Conservation (phyloP, 768 basidiomycete genomes). For the Hydnum rufescens region DNA sequence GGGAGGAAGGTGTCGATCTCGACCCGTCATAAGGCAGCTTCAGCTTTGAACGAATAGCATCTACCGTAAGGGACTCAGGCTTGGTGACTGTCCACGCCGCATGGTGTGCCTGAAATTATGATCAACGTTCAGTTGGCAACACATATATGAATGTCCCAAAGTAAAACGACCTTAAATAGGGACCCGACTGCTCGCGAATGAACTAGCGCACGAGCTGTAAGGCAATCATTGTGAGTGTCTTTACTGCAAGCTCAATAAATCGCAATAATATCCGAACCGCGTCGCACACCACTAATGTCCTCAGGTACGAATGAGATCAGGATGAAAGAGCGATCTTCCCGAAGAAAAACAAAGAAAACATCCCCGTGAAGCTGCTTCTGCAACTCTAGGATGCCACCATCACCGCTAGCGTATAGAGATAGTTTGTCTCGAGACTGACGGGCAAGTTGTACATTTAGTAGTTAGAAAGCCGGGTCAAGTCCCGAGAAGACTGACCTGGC, state of each 20-base stretch:
- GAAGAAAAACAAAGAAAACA: constrained; percentile 8
- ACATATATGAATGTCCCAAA: background rate
- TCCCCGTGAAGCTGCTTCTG: constrained; percentile 5
- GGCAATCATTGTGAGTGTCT: background rate
- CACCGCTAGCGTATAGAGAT: constrained; percentile 4
- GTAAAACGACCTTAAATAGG: constrained; percentile 5
- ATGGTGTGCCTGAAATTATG: background rate
- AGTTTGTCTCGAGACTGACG: constrained; percentile 7
- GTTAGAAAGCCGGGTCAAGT: background rate
- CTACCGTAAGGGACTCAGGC: background rate
- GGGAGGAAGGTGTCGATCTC: background rate
- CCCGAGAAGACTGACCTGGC: background rate
- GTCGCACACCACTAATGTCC: constrained; percentile 6
- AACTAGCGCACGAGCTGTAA: constrained; percentile 7
- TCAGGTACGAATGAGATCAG: constrained; percentile 8
- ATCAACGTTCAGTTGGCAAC: background rate
- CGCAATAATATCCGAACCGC: constrained; percentile 4
- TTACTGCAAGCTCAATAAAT: background rate
- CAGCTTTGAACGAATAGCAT: background rate
- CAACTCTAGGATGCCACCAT: constrained; percentile 5
- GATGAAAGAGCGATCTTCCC: constrained; percentile 6
- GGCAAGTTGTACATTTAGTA: background rate
- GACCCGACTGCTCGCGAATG: constrained; percentile 9
- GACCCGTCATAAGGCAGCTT: background rate
- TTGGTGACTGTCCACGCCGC: background rate